A percentile compares a stretch with the other conserved stretches of the same genome.
These are phyloP conservation scores for Gonapodya sp. DNA, from an alignment of 192 early-diverging fungal species.

Conservation along the genomic window DNA sequence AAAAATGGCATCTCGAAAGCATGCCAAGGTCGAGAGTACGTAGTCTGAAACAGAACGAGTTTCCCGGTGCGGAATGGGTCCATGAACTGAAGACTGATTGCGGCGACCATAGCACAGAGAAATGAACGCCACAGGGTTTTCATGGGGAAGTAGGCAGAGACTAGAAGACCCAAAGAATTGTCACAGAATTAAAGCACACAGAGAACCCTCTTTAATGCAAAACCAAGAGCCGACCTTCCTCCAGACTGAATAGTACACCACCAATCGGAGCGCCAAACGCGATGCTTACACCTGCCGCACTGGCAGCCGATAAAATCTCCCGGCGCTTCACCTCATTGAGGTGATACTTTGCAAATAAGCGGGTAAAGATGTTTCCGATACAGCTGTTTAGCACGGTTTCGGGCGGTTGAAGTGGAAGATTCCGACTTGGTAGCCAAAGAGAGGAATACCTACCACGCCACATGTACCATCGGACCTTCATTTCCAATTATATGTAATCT, in stretches of 20 bases:
- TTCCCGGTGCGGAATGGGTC: constrained; percentile 78
- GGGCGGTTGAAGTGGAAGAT: no score
- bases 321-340: constrained; percentile 86
- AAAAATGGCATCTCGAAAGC: constrained; percentile 85
- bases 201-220: constrained; percentile 69
- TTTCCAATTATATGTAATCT: no score
- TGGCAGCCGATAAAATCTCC: constrained; percentile 85
- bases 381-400: constrained; percentile 35
- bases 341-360: constrained; percentile 84
- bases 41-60: constrained; percentile 68
- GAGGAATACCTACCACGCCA: constrained; percentile 42
- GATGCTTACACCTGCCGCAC: constrained; percentile 86
- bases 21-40: constrained; percentile 83
- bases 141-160: constrained; percentile 73
- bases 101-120: constrained; percentile 88
- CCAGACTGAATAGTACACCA: constrained; percentile 86
- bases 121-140: constrained; percentile 91
- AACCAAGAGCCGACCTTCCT: constrained; percentile 27
- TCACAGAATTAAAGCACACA: constrained; percentile 13
- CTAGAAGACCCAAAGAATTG: constrained; percentile 16
- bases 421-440: neutral
- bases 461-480: constrained; percentile 91
- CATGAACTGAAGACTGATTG: constrained; percentile 62
- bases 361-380: constrained; percentile 74
- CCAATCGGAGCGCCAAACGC: constrained; percentile 97